These are phyloP conservation scores for Synchytrium microbalum DNA, from an alignment of 371 early-diverging fungal genomes.

Conservation along the genomic window DNA sequence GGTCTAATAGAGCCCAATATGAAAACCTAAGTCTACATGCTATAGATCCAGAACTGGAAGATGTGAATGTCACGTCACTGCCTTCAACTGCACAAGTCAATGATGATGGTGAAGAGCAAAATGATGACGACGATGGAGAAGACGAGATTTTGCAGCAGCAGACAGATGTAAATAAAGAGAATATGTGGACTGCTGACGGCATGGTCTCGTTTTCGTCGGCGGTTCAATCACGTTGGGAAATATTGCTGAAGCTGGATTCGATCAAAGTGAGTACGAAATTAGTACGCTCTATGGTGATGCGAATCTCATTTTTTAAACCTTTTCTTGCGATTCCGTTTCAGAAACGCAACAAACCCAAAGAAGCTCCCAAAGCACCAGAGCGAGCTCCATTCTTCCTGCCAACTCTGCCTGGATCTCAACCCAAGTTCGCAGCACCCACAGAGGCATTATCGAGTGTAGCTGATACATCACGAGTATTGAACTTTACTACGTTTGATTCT, in stretches of 20 bases:
- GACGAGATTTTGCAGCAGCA: background rate
- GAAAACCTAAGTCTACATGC: background rate
- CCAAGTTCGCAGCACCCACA: conserved; percentile 50
- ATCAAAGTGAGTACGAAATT: conserved; percentile 60
- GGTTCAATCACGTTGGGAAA: conserved; percentile 85
- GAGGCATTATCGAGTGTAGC: background rate
- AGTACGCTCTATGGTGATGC: background rate
- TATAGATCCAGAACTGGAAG: conserved; percentile 6
- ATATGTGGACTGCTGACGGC: background rate
- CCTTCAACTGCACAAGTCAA: background rate
- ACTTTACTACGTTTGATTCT: background rate
- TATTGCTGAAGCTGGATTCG: conserved; percentile 74
- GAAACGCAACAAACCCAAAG: conserved; percentile 84
- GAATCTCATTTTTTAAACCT: background rate
- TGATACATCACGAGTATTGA: conserved; percentile 8
- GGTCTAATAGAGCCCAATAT: conserved; percentile 5
- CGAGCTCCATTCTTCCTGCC: conserved; percentile 90
- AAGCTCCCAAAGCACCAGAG: conserved; percentile 80
- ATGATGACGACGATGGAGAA: conserved; percentile 6
- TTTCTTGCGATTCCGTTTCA: conserved; percentile 13
- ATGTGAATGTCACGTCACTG: background rate
- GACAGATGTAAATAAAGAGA: background rate
- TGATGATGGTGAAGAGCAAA: background rate
- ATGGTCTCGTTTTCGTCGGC: conserved; percentile 70
- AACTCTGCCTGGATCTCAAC: conserved; percentile 61